Base-by-base conservation (phyloP, 148 eudicot species). In the Arbutus unedo region DNA sequence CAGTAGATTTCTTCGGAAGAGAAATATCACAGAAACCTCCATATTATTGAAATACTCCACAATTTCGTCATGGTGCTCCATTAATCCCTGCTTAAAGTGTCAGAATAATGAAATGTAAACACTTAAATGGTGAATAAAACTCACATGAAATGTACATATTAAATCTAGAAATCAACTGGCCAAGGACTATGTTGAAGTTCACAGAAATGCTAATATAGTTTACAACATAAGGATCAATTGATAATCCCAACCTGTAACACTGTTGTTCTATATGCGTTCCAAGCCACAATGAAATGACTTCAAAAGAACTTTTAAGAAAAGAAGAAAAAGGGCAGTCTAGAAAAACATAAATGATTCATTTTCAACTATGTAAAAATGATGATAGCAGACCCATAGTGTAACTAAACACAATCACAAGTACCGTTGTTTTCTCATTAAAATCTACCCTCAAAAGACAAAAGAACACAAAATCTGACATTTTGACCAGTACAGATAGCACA, bases 1-100 rank as follows among this genome's bases (percentile, higher is more conserved):
- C 62, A 96, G 84, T 18, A 91, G 87, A 86, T 96, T 96, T 85
- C 97, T 92, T 78, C 99, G 89, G 73, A 94, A 93, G 77, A 96
- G 94, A 86, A 94, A 92, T 81, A 96, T 92, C 3, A 89, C 82
- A 44, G 93, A 93, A 76, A 96, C 93, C 57, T 93, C 94, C 81
- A 87, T 90, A 64, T 74, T 88, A 54, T 91, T 91, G 74, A 96
- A 91, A 88, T 96, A 94, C 56, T 94, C 89, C 9, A 15, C 78
- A 77, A 94, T 92, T 79, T 96, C 97, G 44, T 87, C 77, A 11
- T 90, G 99, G 86, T 94, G 85, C 56, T 87, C 91, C 89, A 92
- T 91, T 85, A 90, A 84, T 23, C 99, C 99, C 99, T 96, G 85
- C 82, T 23, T 31, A 5, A 41, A 56, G 21, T 48, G 56, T 55